These are phyloP conservation scores for Chytriomyces hyalinus DNA, from an alignment of 192 early-diverging fungal species.

Conservation along the genomic window DNA sequence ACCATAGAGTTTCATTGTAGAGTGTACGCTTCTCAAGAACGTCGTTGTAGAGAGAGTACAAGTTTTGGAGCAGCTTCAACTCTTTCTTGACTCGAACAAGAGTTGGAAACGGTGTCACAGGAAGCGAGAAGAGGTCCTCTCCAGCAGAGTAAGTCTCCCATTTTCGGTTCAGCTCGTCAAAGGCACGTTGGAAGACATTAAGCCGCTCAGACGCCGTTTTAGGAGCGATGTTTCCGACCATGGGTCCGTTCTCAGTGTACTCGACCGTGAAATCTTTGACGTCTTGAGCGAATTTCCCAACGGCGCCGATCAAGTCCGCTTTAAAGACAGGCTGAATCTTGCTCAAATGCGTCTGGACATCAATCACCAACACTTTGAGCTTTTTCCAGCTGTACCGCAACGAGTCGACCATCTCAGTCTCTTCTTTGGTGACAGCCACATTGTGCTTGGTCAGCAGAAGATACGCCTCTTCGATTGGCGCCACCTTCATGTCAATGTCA, in stretches of 20 bases:
- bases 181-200: conserved; percentile 68
- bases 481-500: conserved; percentile 72
- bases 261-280: conserved; percentile 68
- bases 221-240: conserved; percentile 67
- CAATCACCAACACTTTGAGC: conserved; percentile 65
- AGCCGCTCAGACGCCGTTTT: conserved; percentile 70
- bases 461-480: conserved; percentile 70
- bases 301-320: conserved; percentile 60
- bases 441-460: conserved; percentile 65
- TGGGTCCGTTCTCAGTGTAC: conserved; percentile 69
- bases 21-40: conserved; percentile 60
- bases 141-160: conserved; percentile 72
- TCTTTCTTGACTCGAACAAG: conserved; percentile 68
- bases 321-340: conserved; percentile 71
- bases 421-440: conserved; percentile 66
- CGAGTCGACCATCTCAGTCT: conserved; percentile 73
- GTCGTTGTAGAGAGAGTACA: conserved; percentile 71
- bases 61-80: conserved; percentile 65
- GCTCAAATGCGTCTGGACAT: conserved; percentile 64
- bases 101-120: conserved; percentile 68
- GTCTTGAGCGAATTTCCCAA: conserved; percentile 64
- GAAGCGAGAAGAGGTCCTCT: conserved; percentile 68
- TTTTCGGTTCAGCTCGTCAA: conserved; percentile 71
- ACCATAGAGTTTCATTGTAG: conserved; percentile 70
- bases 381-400: conserved; percentile 74